Base-by-base conservation (phyloP, 371 early-diverging fungal genomes). In the Rhizopus sp. region DNA sequence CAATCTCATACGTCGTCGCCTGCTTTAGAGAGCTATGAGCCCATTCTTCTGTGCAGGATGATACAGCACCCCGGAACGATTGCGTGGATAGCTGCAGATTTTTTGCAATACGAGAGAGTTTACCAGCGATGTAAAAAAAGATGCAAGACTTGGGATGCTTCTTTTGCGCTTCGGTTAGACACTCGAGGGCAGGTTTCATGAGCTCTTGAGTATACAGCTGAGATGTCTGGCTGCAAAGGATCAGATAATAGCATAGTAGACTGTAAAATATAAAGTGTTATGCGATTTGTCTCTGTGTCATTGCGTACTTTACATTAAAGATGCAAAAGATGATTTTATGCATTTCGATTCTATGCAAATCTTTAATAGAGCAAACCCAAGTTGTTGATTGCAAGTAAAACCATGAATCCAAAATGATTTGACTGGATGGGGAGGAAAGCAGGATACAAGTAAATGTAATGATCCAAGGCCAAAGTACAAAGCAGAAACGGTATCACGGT, bases 321-420 rank as follows among this genome's bases (percentile, higher is more conserved):
- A 77, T 1, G 80, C 80, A 17, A 82, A 57, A 0, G 83, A 75
- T 0, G 85, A 72, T 15, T 79, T 70, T 16, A 80, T 67, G 2
- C 83, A 76, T 48, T 73, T 60, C 15, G 73, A 69, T n/a, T 73
- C 70, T 35, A 84, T 57, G 44, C 75, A 71, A 30, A 72, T 65
- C 34, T 78, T 72, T n/a, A 82, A 56, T n/a, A 82, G 50, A 3
- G 74, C 76, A 41, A 84, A 72, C 3, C 85, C 85, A 35, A 81
- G 64, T 5, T 72, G 68, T 60, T 70, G 72, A 62, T 84, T 79
- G 9, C 76, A 75, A 46, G 70, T 70, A 61, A 77, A 78, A 4
- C 80, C 79, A 38, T 82, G 68, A 0, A 67, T 68, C 1, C 66
- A 57, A 10, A 82, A 70, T 29, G 77, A 53, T 8, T 71, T 68